phyloP scores from a whole-genome alignment of 805 yeast species.

The Lachancea thermotolerans region DNA sequence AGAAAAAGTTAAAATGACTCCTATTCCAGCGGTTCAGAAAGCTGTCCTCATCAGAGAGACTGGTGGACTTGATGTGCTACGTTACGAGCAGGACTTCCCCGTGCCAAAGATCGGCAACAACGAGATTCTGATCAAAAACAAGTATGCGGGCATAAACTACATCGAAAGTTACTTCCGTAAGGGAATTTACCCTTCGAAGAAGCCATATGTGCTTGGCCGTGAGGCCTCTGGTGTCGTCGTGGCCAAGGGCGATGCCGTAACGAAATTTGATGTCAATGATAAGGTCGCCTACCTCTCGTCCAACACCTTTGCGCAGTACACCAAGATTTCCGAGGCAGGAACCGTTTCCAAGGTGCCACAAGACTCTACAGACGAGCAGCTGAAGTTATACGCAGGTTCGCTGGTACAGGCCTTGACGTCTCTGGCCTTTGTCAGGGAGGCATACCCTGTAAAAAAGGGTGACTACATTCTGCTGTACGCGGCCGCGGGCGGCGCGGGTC shows the following conservation, averaged over 20 bases:
- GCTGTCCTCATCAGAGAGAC: constrained; percentile 47
- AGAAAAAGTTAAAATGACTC: background rate
- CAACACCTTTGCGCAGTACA: constrained; percentile 67
- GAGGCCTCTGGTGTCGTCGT: constrained; percentile 69
- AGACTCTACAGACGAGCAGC: constrained; percentile 40
- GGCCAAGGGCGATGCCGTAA: constrained; percentile 54
- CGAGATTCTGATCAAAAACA: constrained; percentile 66
- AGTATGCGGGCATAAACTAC: constrained; percentile 73
- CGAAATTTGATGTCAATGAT: constrained; percentile 58
- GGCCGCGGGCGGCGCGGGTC: constrained; percentile 95
- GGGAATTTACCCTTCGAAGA: constrained; percentile 59
- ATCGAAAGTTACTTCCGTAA: constrained; percentile 78
- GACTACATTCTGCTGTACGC: constrained; percentile 79
- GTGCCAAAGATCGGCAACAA: constrained; percentile 47
- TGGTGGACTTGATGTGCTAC: constrained; percentile 55
- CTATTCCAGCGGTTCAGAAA: constrained; percentile 47
- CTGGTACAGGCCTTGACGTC: constrained; percentile 76
- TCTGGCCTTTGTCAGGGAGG: constrained; percentile 57
- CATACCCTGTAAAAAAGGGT: constrained; percentile 59
- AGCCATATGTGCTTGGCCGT: constrained; percentile 66
- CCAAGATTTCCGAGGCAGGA: constrained; percentile 37
- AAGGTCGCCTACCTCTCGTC: constrained; percentile 51
- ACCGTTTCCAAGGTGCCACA: constrained; percentile 44
- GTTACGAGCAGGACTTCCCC: constrained; percentile 47
- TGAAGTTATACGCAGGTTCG: constrained; percentile 53